phyloP scores from a whole-genome alignment of 2,329 filamentous ascomycete species.

The Fusarium penzigii region DNA sequence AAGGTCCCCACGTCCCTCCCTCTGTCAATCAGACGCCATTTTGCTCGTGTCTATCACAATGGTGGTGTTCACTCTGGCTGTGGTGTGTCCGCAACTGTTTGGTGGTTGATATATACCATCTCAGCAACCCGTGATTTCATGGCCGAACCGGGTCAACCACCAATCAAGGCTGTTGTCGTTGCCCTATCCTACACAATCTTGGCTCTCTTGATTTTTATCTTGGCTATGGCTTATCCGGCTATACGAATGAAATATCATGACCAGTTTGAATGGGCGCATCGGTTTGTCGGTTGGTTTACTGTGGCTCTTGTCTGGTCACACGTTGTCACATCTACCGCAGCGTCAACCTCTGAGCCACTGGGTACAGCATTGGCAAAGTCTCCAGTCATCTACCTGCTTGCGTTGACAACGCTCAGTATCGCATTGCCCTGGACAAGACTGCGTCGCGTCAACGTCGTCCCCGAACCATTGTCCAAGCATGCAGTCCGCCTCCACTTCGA shows the following conservation, averaged over 20 bases:
- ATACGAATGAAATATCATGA: constrained; percentile 51
- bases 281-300: constrained; percentile 66
- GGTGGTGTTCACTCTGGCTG: constrained; percentile 47
- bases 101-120: constrained; percentile 40
- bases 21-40: constrained; percentile 41
- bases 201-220: constrained; percentile 21
- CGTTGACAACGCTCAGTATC: constrained; percentile 13
- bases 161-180: constrained; percentile 15
- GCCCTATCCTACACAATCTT: constrained; percentile 31
- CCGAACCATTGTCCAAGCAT: constrained; percentile 66
- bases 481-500: constrained; percentile 69
- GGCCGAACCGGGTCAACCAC: background rate
- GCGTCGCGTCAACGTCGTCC: constrained; percentile 60
- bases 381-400: constrained; percentile 11
- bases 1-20: constrained; percentile 43
- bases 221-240: constrained; percentile 25
- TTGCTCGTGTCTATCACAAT: constrained; percentile 46
- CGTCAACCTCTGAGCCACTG: constrained; percentile 1
- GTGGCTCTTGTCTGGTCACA: constrained; percentile 63
- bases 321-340: constrained; percentile 55
- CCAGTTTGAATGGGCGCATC: constrained; percentile 66
- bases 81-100: constrained; percentile 39
- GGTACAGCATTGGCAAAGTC: constrained; percentile 7
- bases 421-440: constrained; percentile 59
- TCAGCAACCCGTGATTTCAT: constrained; percentile 13